A percentile compares a stretch with the other conserved stretches of the same genome.
Conservation (phyloP, 768 basidiomycete species). For the Mycena capillaripes region DNA sequence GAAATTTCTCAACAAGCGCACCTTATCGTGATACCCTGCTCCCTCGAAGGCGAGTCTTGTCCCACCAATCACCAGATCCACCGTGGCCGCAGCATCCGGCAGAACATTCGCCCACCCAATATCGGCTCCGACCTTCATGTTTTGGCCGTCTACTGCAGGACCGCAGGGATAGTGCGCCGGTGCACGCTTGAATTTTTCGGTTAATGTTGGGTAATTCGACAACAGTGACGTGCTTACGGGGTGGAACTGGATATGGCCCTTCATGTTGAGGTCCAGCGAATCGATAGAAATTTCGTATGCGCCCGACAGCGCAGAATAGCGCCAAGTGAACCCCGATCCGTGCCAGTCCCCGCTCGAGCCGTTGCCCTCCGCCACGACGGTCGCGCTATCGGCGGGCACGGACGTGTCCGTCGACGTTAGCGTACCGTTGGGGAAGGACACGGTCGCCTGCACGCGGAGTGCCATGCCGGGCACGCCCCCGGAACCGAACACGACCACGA, state of each 20-base stretch:
- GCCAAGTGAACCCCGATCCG: slow-evolving; percentile 32
- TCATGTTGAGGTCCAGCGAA: slow-evolving; percentile 22
- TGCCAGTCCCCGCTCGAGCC: slow-evolving; percentile 30
- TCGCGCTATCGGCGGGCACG: slow-evolving; percentile 12
- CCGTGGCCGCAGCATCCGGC: slow-evolving; percentile 32
- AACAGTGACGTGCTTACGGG: neutral
- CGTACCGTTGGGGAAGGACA: slow-evolving; percentile 19
- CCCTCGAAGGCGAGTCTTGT: slow-evolving; percentile 27
- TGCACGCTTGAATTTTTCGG: slow-evolving; percentile 5
- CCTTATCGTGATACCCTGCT: slow-evolving; percentile 36
- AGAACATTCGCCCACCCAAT: slow-evolving; percentile 38
- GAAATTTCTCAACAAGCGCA: neutral
- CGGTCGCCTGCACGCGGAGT: neutral
- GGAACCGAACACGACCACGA: slow-evolving; percentile 28
- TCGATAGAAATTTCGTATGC: slow-evolving; percentile 28
- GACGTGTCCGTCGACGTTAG: neutral
- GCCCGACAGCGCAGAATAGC: neutral
- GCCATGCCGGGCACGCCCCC: neutral
- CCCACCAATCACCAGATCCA: slow-evolving; percentile 29
- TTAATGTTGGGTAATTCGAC: neutral
- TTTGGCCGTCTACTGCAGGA: slow-evolving; percentile 23
- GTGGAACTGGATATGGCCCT: slow-evolving; percentile 23
- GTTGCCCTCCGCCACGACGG: slow-evolving; percentile 25
- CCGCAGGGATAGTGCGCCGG: slow-evolving; percentile 38
- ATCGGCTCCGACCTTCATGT: slow-evolving; percentile 27